Evolutionary conservation across 169 alveolate species (phyloP).

Genomic region (Plasmodium gaboni): DNA sequence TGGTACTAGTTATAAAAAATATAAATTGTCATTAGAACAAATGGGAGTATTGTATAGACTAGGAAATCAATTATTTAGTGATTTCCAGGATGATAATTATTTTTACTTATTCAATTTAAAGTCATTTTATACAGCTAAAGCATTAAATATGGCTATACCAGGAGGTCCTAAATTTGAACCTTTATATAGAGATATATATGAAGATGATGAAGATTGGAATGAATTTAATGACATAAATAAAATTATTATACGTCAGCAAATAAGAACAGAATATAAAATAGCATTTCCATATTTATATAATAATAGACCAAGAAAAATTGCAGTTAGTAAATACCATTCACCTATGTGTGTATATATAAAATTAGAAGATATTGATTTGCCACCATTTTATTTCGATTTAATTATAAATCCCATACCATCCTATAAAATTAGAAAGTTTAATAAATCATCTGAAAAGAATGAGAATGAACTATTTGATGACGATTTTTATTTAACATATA

Average conservation of each 20-base stretch:
- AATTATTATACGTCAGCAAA: conserved; percentile 96
- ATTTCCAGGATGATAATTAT: conserved; percentile 96
- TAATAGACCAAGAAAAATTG: conserved; percentile 95
- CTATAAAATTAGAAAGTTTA: conserved; percentile 88
- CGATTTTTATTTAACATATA: conserved; percentile 32
- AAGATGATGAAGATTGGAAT: conserved; percentile 99
- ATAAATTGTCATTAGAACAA: conserved; percentile 96
- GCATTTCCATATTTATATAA: conserved; percentile 99
- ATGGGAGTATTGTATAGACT: conserved; percentile 98
- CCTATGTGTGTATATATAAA: conserved; percentile 90
- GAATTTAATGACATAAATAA: conserved; percentile 99
- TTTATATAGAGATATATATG: conserved; percentile 95
- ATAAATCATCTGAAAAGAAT: conserved; percentile 43
- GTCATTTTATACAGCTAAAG: conserved; percentile 99
- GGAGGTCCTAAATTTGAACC: conserved; percentile 99
- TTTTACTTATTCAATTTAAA: conserved; percentile 97
- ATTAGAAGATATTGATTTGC: conserved; percentile 95
- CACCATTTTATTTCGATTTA: conserved; percentile 97
- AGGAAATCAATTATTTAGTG: conserved; percentile 97
- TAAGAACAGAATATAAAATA: conserved; percentile 98
- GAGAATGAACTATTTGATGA: conserved; percentile 43
- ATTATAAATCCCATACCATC: conserved; percentile 98
- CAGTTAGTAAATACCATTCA: conserved; percentile 91
- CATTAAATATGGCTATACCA: conserved; percentile 99
- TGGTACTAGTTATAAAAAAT: conserved; percentile 94